Conservation (phyloP, 2,329 filamentous ascomycete genomes). For the Ophiostoma piceae region DNA sequence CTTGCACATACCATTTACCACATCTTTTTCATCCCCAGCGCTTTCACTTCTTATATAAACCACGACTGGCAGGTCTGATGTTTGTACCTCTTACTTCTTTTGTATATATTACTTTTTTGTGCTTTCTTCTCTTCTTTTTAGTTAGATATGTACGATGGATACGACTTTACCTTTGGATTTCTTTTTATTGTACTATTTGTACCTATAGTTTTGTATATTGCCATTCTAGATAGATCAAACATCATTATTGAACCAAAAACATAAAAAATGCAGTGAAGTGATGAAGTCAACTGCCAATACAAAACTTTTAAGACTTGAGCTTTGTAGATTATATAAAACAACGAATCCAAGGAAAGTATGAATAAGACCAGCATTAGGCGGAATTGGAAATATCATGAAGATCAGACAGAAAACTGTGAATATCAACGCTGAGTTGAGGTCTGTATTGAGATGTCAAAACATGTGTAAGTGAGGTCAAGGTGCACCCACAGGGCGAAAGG, state of each 20-base stretch:
- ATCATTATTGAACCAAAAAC: not conserved
- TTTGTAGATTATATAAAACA: too few species aligned
- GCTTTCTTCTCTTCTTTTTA: not conserved
- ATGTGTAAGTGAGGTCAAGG: not conserved
- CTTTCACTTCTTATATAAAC: constrained; percentile 18
- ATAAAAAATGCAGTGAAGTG: not conserved
- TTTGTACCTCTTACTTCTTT: not conserved
- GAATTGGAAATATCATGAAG: too few species aligned
- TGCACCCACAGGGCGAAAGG: not conserved
- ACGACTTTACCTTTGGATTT: not conserved
- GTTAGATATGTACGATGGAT: not conserved
- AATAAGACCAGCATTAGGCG: too few species aligned
- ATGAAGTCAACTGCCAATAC: too few species aligned
- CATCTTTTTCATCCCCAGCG: not conserved
- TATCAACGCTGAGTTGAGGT: too few species aligned
- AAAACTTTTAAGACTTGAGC: too few species aligned
- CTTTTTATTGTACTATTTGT: not conserved
- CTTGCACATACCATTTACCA: not conserved
- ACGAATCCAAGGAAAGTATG: too few species aligned
- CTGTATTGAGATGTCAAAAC: not conserved
- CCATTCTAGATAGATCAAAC: not conserved
- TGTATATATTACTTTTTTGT: constrained; percentile 8
- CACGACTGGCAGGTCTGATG: not conserved
- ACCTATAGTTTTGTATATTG: not conserved
- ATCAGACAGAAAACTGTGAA: too few species aligned